A percentile compares a stretch with the other conserved stretches of the same genome.
These are phyloP conservation scores for Ogataea nonfermentans DNA, from an alignment of 805 yeast species.

Conservation along the genomic window DNA sequence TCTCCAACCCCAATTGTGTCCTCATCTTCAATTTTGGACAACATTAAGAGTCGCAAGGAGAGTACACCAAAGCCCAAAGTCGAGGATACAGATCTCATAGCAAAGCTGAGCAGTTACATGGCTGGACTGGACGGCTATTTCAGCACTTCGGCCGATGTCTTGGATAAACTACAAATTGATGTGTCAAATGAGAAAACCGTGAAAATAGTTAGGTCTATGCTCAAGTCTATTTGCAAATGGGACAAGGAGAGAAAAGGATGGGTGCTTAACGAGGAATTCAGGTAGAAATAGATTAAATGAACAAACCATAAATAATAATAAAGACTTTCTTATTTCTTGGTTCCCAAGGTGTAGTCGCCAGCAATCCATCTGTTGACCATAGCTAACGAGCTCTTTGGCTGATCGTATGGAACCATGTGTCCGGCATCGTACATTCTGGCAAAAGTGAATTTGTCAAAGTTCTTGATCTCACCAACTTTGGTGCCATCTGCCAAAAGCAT, in stretches of 20 bases:
- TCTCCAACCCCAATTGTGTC: slow-evolving; percentile 27
- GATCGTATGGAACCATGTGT: slow-evolving; percentile 90
- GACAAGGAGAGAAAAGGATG: slow-evolving; percentile 57
- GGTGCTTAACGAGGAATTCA: slow-evolving; percentile 58
- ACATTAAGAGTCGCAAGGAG: slow-evolving; percentile 43
- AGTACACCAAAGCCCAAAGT: slow-evolving; percentile 4
- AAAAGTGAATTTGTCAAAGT: slow-evolving; percentile 67
- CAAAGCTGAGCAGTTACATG: slow-evolving; percentile 28
- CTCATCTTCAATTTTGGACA: slow-evolving; percentile 50
- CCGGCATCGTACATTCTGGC: slow-evolving; percentile 80
- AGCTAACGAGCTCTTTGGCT: slow-evolving; percentile 68
- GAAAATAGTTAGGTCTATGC: slow-evolving; percentile 61
- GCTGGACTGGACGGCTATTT: slow-evolving; percentile 29
- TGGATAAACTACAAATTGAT: slow-evolving; percentile 29
- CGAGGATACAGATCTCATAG: slow-evolving; percentile 21
- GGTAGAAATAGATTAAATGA: slow-evolving; percentile 15
- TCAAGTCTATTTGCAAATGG: slow-evolving; percentile 70
- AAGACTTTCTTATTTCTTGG: slow-evolving; percentile 17
- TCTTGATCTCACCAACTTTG: slow-evolving; percentile 72
- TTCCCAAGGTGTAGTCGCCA: slow-evolving; percentile 46
- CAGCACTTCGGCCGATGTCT: slow-evolving; percentile 32
- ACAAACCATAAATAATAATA: slow-evolving; percentile 1
- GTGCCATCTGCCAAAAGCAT: slow-evolving; percentile 35
- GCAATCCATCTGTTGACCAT: slow-evolving; percentile 75
- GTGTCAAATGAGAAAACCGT: slow-evolving; percentile 53